These are phyloP conservation scores for Oenanthe sinensis DNA, from an alignment of 129 eudicot species.

Conservation along the genomic window DNA sequence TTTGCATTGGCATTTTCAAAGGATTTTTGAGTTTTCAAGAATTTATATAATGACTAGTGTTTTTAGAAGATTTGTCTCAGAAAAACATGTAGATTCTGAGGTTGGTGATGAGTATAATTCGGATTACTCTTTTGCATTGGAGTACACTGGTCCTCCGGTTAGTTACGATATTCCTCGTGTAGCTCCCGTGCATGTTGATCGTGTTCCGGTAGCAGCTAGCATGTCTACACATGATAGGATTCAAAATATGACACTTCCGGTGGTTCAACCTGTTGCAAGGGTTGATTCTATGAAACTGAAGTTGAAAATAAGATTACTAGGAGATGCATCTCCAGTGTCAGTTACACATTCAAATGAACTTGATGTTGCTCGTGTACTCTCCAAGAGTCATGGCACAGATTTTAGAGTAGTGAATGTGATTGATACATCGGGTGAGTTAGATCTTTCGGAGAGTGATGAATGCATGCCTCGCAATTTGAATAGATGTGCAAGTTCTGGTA, in stretches of 20 bases:
- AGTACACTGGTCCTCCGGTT: slow-evolving; percentile 71
- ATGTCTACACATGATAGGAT: slow-evolving; percentile 25
- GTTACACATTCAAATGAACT: slow-evolving; percentile 7
- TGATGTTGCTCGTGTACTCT: slow-evolving; percentile 8
- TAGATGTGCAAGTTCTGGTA: slow-evolving; percentile 41
- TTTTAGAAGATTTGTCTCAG: slow-evolving; percentile 41
- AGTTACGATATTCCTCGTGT: slow-evolving; percentile 47
- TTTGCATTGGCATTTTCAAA: neutral
- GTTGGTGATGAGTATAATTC: slow-evolving; percentile 39
- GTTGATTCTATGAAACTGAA: slow-evolving; percentile 17
- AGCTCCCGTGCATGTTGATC: slow-evolving; percentile 51
- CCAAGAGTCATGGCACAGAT: neutral
- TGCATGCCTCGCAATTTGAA: slow-evolving; percentile 12
- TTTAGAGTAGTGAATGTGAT: slow-evolving; percentile 10
- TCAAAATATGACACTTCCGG: slow-evolving; percentile 47
- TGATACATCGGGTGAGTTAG: neutral
- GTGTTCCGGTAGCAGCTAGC: slow-evolving; percentile 46
- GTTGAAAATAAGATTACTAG: slow-evolving; percentile 8
- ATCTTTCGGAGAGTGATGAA: slow-evolving; percentile 5
- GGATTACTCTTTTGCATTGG: slow-evolving; percentile 78
- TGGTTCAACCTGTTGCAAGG: slow-evolving; percentile 51
- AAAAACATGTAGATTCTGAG: slow-evolving; percentile 20
- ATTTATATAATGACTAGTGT: slow-evolving; percentile 37
- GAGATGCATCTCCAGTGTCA: neutral
- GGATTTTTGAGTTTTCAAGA: neutral